Conservation (phyloP, 2,329 filamentous ascomycete genomes). For the Pseudonectria foliicola region DNA sequence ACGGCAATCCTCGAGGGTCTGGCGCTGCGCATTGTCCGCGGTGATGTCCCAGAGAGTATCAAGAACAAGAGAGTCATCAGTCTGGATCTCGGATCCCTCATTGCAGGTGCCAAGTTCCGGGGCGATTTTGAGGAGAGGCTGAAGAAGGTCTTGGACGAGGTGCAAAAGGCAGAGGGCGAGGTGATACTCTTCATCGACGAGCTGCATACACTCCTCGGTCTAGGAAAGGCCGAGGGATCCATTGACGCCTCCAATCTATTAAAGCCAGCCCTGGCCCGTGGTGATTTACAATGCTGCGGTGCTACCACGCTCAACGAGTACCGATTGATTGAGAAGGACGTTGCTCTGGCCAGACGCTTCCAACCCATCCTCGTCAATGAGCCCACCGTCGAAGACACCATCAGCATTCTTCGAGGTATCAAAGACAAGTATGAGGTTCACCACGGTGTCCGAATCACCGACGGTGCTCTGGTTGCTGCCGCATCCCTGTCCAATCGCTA, state of each 20-base stretch:
- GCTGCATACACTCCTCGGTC: conserved; percentile 79
- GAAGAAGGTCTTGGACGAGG: conserved; percentile 86
- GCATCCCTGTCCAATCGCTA: conserved; percentile 92
- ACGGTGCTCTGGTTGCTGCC: conserved; percentile 84
- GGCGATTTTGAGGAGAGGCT: conserved; percentile 94
- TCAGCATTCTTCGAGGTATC: conserved; percentile 91
- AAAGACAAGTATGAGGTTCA: conserved; percentile 98
- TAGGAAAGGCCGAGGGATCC: conserved; percentile 92
- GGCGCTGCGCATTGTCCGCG: conserved; percentile 80
- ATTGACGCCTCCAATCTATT: conserved; percentile 94
- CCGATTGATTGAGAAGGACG: conserved; percentile 89
- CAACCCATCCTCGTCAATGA: conserved; percentile 93
- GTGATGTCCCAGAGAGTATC: conserved; percentile 91
- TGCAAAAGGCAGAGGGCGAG: conserved; percentile 78
- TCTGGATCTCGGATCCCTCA: conserved; percentile 83
- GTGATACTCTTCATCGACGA: conserved; percentile 96
- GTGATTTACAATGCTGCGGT: conserved; percentile 90
- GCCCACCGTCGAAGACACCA: conserved; percentile 83
- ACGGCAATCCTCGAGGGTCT: conserved; percentile 89
- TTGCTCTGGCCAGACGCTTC: conserved; percentile 83
- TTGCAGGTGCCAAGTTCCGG: conserved; percentile 90
- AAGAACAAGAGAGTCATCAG: conserved; percentile 88
- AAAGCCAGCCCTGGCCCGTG: conserved; percentile 87
- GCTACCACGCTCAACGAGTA: conserved; percentile 93
- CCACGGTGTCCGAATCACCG: conserved; percentile 91